Evolutionary conservation across 169 alveolate species (phyloP), one percentile per base, ranked within the genome.

Genomic region (Plasmodium chabaudi): DNA sequence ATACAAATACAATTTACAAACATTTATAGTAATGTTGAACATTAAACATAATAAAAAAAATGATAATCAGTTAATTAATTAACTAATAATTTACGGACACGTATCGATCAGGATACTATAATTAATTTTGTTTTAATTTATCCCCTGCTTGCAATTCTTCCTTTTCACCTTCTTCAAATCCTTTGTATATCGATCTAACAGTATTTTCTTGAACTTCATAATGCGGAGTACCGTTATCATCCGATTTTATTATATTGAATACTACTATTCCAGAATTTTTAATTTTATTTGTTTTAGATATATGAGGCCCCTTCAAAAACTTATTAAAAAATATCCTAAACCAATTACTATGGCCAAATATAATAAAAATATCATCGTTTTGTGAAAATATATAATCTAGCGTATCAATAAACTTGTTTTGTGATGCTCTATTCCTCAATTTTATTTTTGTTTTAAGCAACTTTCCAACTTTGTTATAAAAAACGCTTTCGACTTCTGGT

Each of bases 311-410:
- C 46, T 42, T 42, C 46, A 79, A 53, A 51, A 65, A 79, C 47
- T 25, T 49, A 10, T 44, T 65, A 65, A 79, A 79, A 47, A 79
- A 79, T 6, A 56, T 4, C 9, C 6, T 9, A 56, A 79, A 79
- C 89, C 89, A 79, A 19, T 65, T 19, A 68, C 89, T 79, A 59
- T 79, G 89, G 9, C 89, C 89, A 79, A 79, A 79, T 17, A 79
- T 49, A 21, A 79, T 79, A 21, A 79, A 79, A 59, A 79, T 79
- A 25, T 65, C 56, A 42, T 67, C 55, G 2, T 57, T 19, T 65
- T 79, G 23, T 5, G 57, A 15, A 68, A 79, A 79, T 15, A 79
- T 47, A 21, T 79, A 79, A 4, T 57, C 17, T 44, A 79, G 60
- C 2, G 89, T 79, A 79, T 79, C 89, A 23, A 51, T 19, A 70